Base-by-base conservation (phyloP, 371 early-diverging fungal genomes). In the Thermomucor indicae-seudaticae region DNA sequence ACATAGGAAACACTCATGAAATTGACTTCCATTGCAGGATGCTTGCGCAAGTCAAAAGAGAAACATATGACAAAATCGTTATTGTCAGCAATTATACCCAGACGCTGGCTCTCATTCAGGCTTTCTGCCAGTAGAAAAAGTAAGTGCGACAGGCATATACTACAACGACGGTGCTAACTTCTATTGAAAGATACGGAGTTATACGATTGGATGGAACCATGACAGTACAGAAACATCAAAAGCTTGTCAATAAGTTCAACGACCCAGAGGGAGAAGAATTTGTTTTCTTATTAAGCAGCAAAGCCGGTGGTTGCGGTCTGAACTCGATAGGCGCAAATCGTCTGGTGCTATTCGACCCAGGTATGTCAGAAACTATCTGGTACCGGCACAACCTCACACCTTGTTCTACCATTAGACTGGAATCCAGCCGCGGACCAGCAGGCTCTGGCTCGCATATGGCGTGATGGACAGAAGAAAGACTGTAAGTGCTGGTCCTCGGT, bases 231-330 rank as follows among this genome's bases (percentile, higher is more conserved):
- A 95, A 97, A 67, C 76, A 98, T 51, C 90, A 91, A 58, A 89
- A 89, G 60, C 80, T 98, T 1, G 97, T 98, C 0, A 96, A 95
- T 57, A 80, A 75, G 45, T 97, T 98, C 71, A 98, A 98, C 69
- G 85, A 95, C 58, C 95, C 95, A 0, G 76, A 81, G 25, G 83
- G 83, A 27, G 56, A 66, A 7, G 89, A 93, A 42, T 96, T 97
- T 67, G 84, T 97, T 3, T 98, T 98, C 59, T 64, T 98, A 47
- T 71, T 98, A 5, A 92, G 93, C 57, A 93, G 94, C 61, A 97
- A 96, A 66, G 98, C 98, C 1, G 99, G 99, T 64, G 99, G 99
- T 23, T 96, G 97, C 73, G 99, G 99, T 8, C 67, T 98, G 47
- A 98, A 98, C 58, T 68, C 97, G 69, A 92, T 96, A 53, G 98